Conservation (phyloP, 169 alveolate genomes). For the Perkinsus marinus region DNA sequence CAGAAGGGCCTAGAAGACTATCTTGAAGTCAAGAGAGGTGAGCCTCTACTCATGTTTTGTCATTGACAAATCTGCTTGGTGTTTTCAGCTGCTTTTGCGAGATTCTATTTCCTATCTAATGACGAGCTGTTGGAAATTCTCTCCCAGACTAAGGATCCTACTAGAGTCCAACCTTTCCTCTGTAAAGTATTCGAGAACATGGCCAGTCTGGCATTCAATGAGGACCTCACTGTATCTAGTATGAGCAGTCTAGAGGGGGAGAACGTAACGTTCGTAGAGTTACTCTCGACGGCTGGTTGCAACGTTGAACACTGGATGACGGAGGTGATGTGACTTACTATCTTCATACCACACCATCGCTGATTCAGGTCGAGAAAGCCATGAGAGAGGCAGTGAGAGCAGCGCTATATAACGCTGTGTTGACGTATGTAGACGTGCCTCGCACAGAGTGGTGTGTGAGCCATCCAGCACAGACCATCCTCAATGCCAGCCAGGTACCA, state of each 20-base stretch:
- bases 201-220: constrained; percentile 40
- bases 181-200: constrained; percentile 62
- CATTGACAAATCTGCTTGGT: neutral
- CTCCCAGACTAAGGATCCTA: constrained; percentile 51
- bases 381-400: neutral
- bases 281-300: neutral
- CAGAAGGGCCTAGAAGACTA: constrained; percentile 71
- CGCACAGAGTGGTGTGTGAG: constrained; percentile 77
- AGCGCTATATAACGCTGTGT: neutral
- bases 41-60: neutral
- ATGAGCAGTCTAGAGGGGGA: constrained; percentile 71
- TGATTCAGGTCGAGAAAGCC: neutral
- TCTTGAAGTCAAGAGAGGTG: constrained; percentile 71
- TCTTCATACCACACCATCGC: neutral
- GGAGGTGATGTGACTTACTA: neutral
- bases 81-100: constrained; percentile 45
- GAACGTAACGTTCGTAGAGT: neutral
- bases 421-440: neutral
- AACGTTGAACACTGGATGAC: neutral
- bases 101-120: constrained; percentile 74
- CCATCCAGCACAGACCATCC: constrained; percentile 80
- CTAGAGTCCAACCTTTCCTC: constrained; percentile 51
- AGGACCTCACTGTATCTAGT: constrained; percentile 59
- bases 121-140: constrained; percentile 69
- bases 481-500: constrained; percentile 71